A percentile compares a stretch with the other conserved stretches of the same genome.
Conservation (phyloP, 768 basidiomycete species). For the Sporobolomyces roseus region DNA sequence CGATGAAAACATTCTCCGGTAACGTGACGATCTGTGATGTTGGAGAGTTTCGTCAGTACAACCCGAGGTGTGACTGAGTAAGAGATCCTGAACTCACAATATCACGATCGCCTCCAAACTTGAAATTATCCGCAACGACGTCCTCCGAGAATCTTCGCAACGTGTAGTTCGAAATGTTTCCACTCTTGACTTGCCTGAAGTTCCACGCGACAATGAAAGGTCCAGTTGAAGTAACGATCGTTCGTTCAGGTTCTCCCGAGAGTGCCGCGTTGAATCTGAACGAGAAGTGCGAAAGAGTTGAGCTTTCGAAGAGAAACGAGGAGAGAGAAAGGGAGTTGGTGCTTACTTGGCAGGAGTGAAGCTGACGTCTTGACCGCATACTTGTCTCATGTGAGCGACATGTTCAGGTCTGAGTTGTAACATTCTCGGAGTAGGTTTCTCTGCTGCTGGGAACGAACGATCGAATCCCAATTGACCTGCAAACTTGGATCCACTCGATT, state of each 20-base stretch:
- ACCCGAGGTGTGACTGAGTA: too few species aligned
- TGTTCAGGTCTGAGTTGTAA: constrained; percentile 86
- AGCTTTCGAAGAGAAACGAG: neutral
- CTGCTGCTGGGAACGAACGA: constrained; percentile 85
- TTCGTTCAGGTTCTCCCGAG: constrained; percentile 75
- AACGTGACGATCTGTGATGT: constrained; percentile 77
- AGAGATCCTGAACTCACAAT: constrained; percentile 71
- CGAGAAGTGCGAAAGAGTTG: constrained; percentile 1
- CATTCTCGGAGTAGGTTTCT: constrained; percentile 85
- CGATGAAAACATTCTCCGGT: constrained; percentile 84
- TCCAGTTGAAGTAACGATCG: constrained; percentile 91
- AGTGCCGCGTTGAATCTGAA: constrained; percentile 86
- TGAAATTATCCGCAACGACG: constrained; percentile 96
- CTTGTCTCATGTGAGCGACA: constrained; percentile 75
- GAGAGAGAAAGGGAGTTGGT: neutral
- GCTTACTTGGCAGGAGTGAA: constrained; percentile 91
- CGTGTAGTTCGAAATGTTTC: constrained; percentile 83
- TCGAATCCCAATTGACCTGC: constrained; percentile 53
- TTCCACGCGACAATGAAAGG: constrained; percentile 65
- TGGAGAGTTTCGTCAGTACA: too few species aligned
- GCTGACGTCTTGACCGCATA: constrained; percentile 60
- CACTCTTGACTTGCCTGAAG: constrained; percentile 91
- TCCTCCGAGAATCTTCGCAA: constrained; percentile 89
- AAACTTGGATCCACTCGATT: constrained; percentile 62
- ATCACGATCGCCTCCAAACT: constrained; percentile 93